phyloP scores from a whole-genome alignment of 169 alveolate species.

The Theileria orientalis region DNA sequence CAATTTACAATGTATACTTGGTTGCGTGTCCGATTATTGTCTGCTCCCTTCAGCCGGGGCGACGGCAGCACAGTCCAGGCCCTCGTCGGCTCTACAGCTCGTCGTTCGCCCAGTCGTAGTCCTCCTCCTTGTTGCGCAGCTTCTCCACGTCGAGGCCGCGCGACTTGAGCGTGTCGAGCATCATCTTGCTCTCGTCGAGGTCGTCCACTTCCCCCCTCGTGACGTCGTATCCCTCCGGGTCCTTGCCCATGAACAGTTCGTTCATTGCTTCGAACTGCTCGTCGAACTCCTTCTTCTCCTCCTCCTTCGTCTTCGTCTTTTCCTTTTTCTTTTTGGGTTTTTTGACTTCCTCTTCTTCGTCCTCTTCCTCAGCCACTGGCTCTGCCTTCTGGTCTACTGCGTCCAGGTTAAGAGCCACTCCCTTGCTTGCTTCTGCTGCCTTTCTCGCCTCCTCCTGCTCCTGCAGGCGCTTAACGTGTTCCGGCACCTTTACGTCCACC shows the following conservation, averaged over 20 bases:
- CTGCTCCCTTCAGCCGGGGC: too few relatives aligned
- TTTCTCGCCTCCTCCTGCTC: neutral
- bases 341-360: neutral
- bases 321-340: neutral
- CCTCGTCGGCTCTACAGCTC: constrained; percentile 17
- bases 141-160: constrained; percentile 29
- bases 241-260: neutral
- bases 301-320: neutral
- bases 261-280: neutral
- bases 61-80: too few relatives aligned
- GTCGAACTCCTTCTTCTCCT: neutral
- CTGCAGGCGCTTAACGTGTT: neutral
- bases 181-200: constrained; percentile 16
- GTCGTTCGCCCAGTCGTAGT: constrained; percentile 10
- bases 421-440: neutral
- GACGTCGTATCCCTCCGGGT: neutral
- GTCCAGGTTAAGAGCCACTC: too few relatives aligned
- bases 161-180: constrained; percentile 36
- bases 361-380: neutral
- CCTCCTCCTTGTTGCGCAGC: constrained; percentile 7
- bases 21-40: too few relatives aligned
- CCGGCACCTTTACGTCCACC: constrained; percentile 6
- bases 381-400: neutral
- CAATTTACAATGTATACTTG: too few relatives aligned
- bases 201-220: constrained; percentile 1